Conservation (phyloP, 1,139 yeast species). For the Geotrichum reessii region DNA sequence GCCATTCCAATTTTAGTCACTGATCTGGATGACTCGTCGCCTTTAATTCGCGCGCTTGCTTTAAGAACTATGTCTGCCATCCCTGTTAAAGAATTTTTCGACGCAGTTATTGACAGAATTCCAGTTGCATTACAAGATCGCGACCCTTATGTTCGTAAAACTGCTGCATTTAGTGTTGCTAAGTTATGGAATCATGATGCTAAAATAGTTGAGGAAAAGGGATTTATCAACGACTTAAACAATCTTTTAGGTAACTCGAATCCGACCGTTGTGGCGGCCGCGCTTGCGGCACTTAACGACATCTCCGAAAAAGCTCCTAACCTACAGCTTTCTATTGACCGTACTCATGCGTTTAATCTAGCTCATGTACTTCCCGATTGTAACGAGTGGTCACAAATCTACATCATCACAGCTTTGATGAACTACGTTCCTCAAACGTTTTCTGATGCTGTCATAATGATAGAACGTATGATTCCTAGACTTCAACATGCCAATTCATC, state of each 20-base stretch:
- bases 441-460: slow-evolving; percentile 58
- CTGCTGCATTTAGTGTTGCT: slow-evolving; percentile 67
- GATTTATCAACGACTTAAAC: slow-evolving; percentile 52
- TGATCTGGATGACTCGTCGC: slow-evolving; percentile 46
- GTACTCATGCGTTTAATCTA: slow-evolving; percentile 50
- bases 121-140: slow-evolving; percentile 43
- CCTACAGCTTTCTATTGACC: slow-evolving; percentile 52
- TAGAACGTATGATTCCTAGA: slow-evolving; percentile 66
- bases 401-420: slow-evolving; percentile 63
- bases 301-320: slow-evolving; percentile 54
- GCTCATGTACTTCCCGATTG: slow-evolving; percentile 47
- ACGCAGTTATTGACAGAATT: slow-evolving; percentile 41
- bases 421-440: slow-evolving; percentile 65
- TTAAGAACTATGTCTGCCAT: slow-evolving; percentile 60
- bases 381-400: slow-evolving; percentile 78
- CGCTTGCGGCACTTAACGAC: slow-evolving; percentile 61
- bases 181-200: slow-evolving; percentile 58
- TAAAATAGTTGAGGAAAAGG: slow-evolving; percentile 42
- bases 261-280: slow-evolving; percentile 63
- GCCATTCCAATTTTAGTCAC: slow-evolving; percentile 53
- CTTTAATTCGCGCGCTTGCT: slow-evolving; percentile 49
- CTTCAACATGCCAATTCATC: slow-evolving; percentile 78
- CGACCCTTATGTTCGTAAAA: slow-evolving; percentile 59
- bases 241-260: slow-evolving; percentile 51
- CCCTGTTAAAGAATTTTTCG: slow-evolving; percentile 49